A percentile compares a stretch with the other conserved stretches of the same genome.
These are phyloP conservation scores for Quercus robur DNA, from an alignment of 306 rosid species.

Conservation along the genomic window DNA sequence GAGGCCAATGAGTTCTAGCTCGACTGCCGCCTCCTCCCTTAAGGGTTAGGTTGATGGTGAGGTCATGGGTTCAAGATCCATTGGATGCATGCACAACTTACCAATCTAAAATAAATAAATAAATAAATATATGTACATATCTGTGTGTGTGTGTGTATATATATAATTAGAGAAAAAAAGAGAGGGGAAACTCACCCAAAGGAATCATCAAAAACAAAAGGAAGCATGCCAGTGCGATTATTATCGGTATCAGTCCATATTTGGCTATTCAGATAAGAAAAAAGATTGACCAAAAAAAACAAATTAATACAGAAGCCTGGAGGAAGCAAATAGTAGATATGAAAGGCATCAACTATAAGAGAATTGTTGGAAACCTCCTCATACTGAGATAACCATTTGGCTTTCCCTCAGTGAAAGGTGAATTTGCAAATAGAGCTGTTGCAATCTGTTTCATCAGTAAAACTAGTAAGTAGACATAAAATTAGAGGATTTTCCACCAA, in stretches of 20 bases:
- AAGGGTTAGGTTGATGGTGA: too few relatives aligned
- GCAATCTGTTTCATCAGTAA: slow-evolving; percentile 73
- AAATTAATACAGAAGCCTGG: slow-evolving; percentile 16
- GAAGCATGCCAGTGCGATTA: slow-evolving; percentile 91
- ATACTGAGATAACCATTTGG: slow-evolving; percentile 92
- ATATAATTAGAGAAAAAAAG: background rate
- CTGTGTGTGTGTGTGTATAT: background rate
- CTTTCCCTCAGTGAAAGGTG: slow-evolving; percentile 95
- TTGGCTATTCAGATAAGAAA: slow-evolving; percentile 52
- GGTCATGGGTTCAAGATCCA: background rate
- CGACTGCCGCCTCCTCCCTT: too few relatives aligned
- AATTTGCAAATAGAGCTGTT: slow-evolving; percentile 95
- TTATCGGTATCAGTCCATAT: slow-evolving; percentile 95
- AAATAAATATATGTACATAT: background rate
- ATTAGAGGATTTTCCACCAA: slow-evolving; percentile 12
- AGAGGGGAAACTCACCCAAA: slow-evolving; percentile 57
- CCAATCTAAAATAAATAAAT: too few relatives aligned
- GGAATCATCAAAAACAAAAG: slow-evolving; percentile 89
- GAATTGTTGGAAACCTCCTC: slow-evolving; percentile 64
- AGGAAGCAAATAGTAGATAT: background rate
- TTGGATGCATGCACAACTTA: too few relatives aligned
- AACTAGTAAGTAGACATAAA: slow-evolving; percentile 24
- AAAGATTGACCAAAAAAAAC: background rate
- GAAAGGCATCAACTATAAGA: slow-evolving; percentile 17
- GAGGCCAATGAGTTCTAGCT: background rate